Base-by-base conservation (phyloP, 2,329 filamentous ascomycete genomes). In the Waltergamsia citrina region DNA sequence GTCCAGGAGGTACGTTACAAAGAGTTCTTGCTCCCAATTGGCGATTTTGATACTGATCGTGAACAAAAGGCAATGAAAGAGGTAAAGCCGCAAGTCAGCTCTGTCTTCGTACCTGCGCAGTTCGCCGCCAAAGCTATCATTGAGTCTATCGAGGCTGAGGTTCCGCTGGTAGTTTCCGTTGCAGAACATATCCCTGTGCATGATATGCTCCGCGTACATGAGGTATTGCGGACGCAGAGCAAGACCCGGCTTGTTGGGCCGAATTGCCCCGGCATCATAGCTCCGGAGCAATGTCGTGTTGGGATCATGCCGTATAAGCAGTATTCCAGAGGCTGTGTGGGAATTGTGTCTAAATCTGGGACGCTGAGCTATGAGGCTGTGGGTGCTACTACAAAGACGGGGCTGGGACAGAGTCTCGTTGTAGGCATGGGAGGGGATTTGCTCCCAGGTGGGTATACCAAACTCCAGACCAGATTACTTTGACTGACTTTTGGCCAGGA, bases 211-310 rank as follows among this genome's bases (percentile, higher is more conserved):
- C 71, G 81, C 58, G 59, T 70, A 33, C 78, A 85, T 33, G 77
- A 78, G 17, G 77, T 85, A 32, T 66, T 88, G 5, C 66, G 74
- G 40, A 81, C 80, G 0, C 84, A 88, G 49, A 78, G 69, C 2
- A 80, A 73, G 43, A 83, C 80, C 0, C 66, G 84, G 6, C 66
- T 90, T 0, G 80, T 90, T 1, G 84, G 84, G 2, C 80, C 84
- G n/a, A 90, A 88, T 50, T 82, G 80, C 15, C 82, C 84, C 0
- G 84, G 84, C 0, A 86, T 90, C 40, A 85, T 88, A 37, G 81
- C 81, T 4, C 78, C 82, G 0, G 70, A 78, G 16, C 78, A 76
- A 3, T 88, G 83, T 44, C 37, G 58, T 1, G 51, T 62, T 5
- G 59, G 59, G 3, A 62, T 62, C 26, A 62, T 62, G 59, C 59